Base-by-base conservation (phyloP, 2,329 filamentous ascomycete genomes). In the Hypoxylon sp. region DNA sequence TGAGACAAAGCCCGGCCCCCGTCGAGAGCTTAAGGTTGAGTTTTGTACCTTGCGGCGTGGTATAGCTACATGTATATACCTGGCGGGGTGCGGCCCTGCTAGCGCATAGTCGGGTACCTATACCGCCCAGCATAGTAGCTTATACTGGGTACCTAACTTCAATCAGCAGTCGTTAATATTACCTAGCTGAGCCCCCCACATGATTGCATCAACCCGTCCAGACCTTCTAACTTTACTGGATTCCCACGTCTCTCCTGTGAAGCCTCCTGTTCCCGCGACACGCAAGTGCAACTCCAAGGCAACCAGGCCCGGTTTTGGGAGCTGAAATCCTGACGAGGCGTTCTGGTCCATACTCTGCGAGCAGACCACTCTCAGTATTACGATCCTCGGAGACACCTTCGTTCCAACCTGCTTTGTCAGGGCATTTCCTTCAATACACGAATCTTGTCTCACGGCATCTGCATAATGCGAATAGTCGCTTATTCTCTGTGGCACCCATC, bases 391-490 rank as follows among this genome's bases (percentile, higher is more conserved):
- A 57, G 53, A 64, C 69, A 64, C 69, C 65, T 68, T 68, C 61
- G 57, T 54, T 55, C 58, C 11, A 57, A 51, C 55, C 51, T 62
- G 62, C 62, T 67, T 62, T 70, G 61, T 55, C 58, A 65, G 65
- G 61, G 46, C 21, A 13, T 10, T 48, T 67, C 44, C 63, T 62
- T 67, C 61, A 48, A 63, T 37, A 62, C 62, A 55, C 46, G 47
- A 64, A 65, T 70, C 71, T 71, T 69, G 71, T 73, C 66, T 73
- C 65, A 73, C 71, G 69, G 71, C 70, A 75, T 72, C 70, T 73
- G 72, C 74, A 77, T 75, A 67, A 76, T 77, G 75, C 75, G 68
- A 76, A 72, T 73, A 71, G 71, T 72, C 71, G 74, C 72, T 72
- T 74, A 75, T 74, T 69, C 61, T 69, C 72, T 72, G 71, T 76